Evolutionary conservation across 1,139 yeast genomes (phyloP), one percentile per base, ranked within the genome.

Genomic region (Hyphopichia buzzinii): DNA sequence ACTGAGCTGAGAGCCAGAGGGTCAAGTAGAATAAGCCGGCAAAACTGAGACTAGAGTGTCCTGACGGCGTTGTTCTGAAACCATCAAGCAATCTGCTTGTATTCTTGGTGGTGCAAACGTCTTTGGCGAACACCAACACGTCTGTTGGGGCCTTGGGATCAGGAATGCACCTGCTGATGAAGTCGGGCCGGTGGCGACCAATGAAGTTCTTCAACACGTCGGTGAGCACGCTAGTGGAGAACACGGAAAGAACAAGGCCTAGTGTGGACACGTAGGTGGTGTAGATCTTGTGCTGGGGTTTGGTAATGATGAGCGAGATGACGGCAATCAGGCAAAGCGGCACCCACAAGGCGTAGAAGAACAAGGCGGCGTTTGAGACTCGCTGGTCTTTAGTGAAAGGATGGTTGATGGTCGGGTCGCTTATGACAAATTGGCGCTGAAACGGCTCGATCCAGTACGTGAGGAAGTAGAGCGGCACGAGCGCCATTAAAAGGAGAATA

Each of bases 171-270:
- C 95, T 71, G 12, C 79, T 81, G 38, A 86, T 59, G 50, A 85
- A 83, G 55, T 86, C 95, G 1, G 95, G 95, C 48, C 95, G 69
- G 38, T 79, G 80, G 53, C 92, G 74, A 1, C 92, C 90, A 39
- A 86, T 75, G 64, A 80, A 74, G 52, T 82, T 79, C 60, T 86
- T 86, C 43, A 84, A 59, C 29, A 74, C 58, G 42, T 76, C 77
- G 0, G 81, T 76, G 25, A 64, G 42, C 4, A 70, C 59, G n/a
- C 69, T 64, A 12, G 77, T 67, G 26, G 68, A 40, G 27, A 71
- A 53, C 1, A 69, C 57, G 1, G 74, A 57, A 8, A 74, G 42
- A 3, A 59, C 40, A 36, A 71, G 63, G 1, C 79, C 74, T 15
- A 74, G 30, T 2, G 64, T 40, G 6, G 78, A 63, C 6, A 69